Evolutionary conservation across 306 rosid species (phyloP).

Genomic region (Albizia julibrissin): DNA sequence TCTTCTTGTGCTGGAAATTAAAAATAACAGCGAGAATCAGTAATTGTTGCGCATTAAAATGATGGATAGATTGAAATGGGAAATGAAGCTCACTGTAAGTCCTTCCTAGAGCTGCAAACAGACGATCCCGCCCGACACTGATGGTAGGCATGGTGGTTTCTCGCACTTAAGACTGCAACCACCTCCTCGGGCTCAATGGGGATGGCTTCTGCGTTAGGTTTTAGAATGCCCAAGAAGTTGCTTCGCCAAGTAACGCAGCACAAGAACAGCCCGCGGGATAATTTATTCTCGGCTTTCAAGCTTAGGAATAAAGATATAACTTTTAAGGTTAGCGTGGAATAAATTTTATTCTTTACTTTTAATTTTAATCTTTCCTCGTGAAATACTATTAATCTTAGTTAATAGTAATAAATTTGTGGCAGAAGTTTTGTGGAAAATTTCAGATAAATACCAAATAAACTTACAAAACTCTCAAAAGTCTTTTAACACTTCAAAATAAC

Average conservation of each 20-base stretch:
- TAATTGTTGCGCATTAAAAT: background rate
- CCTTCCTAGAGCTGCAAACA: background rate
- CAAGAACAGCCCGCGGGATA: background rate
- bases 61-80: background rate
- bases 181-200: background rate
- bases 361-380: too few relatives aligned
- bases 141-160: background rate
- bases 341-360: too few relatives aligned
- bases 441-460: too few relatives aligned
- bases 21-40: background rate
- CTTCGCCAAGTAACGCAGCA: background rate
- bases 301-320: too few relatives aligned
- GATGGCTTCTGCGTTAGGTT: background rate
- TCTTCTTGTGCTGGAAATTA: background rate
- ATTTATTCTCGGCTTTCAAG: background rate
- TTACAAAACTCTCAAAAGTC: too few relatives aligned
- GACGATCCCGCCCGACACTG: constrained; percentile 6
- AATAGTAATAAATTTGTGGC: too few relatives aligned
- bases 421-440: too few relatives aligned
- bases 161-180: background rate
- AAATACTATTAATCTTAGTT: too few relatives aligned
- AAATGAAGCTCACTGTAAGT: background rate
- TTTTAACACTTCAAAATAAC: too few relatives aligned
- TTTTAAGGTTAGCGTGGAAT: too few relatives aligned
- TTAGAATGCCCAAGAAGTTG: background rate